Base-by-base conservation (phyloP, 352 stramenopile species). In the Phytophthora pini region DNA sequence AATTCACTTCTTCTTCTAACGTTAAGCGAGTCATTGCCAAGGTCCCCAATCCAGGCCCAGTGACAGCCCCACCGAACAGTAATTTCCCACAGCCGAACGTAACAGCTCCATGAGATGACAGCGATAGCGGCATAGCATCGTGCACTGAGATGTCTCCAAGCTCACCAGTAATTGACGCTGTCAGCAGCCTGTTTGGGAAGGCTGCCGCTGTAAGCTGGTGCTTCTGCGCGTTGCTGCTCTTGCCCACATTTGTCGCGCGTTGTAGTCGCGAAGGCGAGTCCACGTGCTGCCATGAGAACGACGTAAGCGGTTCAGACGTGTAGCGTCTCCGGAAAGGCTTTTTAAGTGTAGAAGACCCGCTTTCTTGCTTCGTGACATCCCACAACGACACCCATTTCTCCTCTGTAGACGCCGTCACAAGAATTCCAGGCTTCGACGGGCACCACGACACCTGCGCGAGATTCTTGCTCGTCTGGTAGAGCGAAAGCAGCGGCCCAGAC, bases 101-200 rank as follows among this genome's bases (percentile, higher is more conserved):
- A 7, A 97, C 44, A 0, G 69, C 68, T n/a, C 82, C 84, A 20
- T 79, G 76, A 22, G 89, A 81, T 27, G 89, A 95, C 20, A 96
- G 56, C 0, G 88, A 83, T 7, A 97, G 70, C 0, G 89, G 89
- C 81, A 97, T 89, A 29, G 84, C 89, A 67, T 96, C 87, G 56
- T 97, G 89, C 20, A 95, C 78, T 9, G 89, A 94, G 39, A 97
- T 88, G 53, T 95, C 87, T 58, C 92, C 88, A n/a, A 95, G 73
- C 22, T 91, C 88, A 4, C 87, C 88, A 13, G 74, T 80, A 12
- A 91, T 26, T 7, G 84, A 93, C 0, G 87, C 85, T 0, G 78
- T 92, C 5, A 97, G 62, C 24, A 97, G 54, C 22, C 86, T 80
- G 53, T 96, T 93, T n/a, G 88, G 84, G 44, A 94, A 94, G 6